Conservation (phyloP, 2,329 filamentous ascomycete genomes). For the Claviceps spartinae region DNA sequence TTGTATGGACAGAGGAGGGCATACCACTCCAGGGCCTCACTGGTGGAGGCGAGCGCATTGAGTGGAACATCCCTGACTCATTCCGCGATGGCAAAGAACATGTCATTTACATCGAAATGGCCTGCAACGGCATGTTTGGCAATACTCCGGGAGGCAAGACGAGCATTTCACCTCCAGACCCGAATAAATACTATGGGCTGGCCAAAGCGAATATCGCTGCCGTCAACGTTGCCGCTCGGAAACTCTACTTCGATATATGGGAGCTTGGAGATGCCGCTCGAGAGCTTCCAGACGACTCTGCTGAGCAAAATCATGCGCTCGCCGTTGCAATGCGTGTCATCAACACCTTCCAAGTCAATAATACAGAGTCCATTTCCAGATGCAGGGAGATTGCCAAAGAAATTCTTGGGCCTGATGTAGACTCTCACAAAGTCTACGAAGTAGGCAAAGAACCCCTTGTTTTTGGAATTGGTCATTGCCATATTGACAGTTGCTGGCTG, state of each 20-base stretch:
- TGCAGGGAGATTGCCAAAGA: slow-evolving; percentile 71
- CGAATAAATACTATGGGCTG: slow-evolving; percentile 70
- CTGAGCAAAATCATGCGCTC: slow-evolving; percentile 77
- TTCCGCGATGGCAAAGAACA: slow-evolving; percentile 81
- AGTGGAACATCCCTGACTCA: slow-evolving; percentile 76
- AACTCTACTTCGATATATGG: slow-evolving; percentile 86
- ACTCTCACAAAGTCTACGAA: slow-evolving; percentile 75
- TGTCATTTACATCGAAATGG: slow-evolving; percentile 92
- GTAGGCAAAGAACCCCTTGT: slow-evolving; percentile 62
- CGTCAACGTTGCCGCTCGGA: slow-evolving; percentile 73
- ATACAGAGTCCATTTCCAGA: slow-evolving; percentile 63
- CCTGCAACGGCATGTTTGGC: slow-evolving; percentile 97
- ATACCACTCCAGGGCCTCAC: slow-evolving; percentile 83
- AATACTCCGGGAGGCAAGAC: slow-evolving; percentile 68
- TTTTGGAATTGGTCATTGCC: slow-evolving; percentile 85
- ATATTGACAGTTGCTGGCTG: slow-evolving; percentile 96
- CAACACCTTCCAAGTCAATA: slow-evolving; percentile 71
- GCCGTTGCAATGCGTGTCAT: slow-evolving; percentile 80
- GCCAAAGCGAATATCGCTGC: slow-evolving; percentile 73
- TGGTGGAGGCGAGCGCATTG: slow-evolving; percentile 72
- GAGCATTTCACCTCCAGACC: slow-evolving; percentile 74
- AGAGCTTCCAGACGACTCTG: slow-evolving; percentile 79
- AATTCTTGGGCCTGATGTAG: slow-evolving; percentile 69
- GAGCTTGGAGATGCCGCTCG: slow-evolving; percentile 85
- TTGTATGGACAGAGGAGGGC: slow-evolving; percentile 88